These are phyloP conservation scores for Fusarium brachygibbosum DNA, from an alignment of 2,329 filamentous ascomycete genomes.

Conservation along the genomic window DNA sequence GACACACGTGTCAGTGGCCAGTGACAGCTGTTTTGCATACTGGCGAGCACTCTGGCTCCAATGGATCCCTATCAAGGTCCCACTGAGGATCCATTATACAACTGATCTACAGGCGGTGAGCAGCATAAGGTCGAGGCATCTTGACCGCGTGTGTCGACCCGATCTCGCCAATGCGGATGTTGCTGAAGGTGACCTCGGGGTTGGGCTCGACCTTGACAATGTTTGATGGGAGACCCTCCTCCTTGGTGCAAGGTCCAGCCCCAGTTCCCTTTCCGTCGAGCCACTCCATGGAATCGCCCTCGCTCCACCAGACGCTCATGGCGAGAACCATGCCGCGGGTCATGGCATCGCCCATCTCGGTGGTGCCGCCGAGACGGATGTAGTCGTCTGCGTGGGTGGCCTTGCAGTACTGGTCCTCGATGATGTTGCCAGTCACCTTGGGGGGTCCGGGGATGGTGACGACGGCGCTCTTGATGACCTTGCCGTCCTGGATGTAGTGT, in stretches of 20 bases:
- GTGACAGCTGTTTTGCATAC: constrained; percentile 36
- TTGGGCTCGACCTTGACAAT: constrained; percentile 62
- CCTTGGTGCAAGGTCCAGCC: constrained; percentile 66
- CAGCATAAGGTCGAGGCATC: constrained; percentile 12
- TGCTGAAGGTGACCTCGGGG: constrained; percentile 66
- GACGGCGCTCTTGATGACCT: constrained; percentile 41
- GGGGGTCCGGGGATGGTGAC: constrained; percentile 43
- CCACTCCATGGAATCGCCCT: constrained; percentile 66
- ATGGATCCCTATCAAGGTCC: constrained; percentile 2
- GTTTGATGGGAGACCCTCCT: constrained; percentile 64
- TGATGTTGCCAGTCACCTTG: constrained; percentile 52
- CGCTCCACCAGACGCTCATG: constrained; percentile 68
- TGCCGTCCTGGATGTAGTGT: constrained; percentile 59
- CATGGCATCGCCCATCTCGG: constrained; percentile 61
- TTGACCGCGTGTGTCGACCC: constrained; percentile 58
- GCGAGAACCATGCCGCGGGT: constrained; percentile 64
- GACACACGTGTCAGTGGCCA: constrained; percentile 29
- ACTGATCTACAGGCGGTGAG: constrained; percentile 17
- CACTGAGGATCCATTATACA: neutral
- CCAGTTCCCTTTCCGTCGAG: constrained; percentile 57
- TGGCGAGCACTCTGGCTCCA: constrained; percentile 18
- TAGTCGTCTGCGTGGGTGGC: constrained; percentile 50
- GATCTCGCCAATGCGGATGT: constrained; percentile 73
- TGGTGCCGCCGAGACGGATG: constrained; percentile 57
- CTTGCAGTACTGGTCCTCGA: constrained; percentile 56